Conservation (phyloP, 148 eudicot species). For the Arctostaphylos glauca region DNA sequence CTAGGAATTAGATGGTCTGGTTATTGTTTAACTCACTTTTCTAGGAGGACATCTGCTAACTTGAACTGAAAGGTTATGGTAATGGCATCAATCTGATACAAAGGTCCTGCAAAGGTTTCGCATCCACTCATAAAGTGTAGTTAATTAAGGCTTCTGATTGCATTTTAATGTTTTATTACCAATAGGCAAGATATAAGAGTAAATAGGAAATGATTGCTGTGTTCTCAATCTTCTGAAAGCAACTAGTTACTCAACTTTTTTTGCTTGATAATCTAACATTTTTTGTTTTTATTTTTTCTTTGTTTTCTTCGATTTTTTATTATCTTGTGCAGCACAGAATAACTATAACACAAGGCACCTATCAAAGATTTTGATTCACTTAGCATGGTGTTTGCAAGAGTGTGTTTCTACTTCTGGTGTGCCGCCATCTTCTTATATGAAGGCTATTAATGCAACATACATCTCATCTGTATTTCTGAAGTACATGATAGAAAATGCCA, state of each 20-base stretch:
- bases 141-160: background rate
- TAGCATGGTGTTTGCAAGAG: conserved; percentile 84
- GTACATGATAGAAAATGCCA: conserved; percentile 68
- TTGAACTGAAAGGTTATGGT: background rate
- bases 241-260: background rate
- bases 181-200: conserved; percentile 32
- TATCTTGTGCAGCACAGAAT: conserved; percentile 60
- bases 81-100: background rate
- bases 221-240: background rate
- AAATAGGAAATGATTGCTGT: conserved; percentile 28
- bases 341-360: conserved; percentile 80
- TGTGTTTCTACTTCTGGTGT: conserved; percentile 51
- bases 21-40: background rate
- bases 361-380: conserved; percentile 79
- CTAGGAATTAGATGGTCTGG: background rate
- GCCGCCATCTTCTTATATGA: conserved; percentile 47
- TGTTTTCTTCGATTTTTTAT: background rate
- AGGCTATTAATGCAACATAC: conserved; percentile 79
- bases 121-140: background rate
- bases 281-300: background rate
- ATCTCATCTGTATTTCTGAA: conserved; percentile 76
- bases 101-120: background rate
- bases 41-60: background rate
- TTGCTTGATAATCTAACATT: background rate
- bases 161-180: conserved; percentile 47